Evolutionary conservation across 2,329 filamentous ascomycete species (phyloP), one percentile per base, ranked within the genome.

Genomic region (Cladosporium sp.): DNA sequence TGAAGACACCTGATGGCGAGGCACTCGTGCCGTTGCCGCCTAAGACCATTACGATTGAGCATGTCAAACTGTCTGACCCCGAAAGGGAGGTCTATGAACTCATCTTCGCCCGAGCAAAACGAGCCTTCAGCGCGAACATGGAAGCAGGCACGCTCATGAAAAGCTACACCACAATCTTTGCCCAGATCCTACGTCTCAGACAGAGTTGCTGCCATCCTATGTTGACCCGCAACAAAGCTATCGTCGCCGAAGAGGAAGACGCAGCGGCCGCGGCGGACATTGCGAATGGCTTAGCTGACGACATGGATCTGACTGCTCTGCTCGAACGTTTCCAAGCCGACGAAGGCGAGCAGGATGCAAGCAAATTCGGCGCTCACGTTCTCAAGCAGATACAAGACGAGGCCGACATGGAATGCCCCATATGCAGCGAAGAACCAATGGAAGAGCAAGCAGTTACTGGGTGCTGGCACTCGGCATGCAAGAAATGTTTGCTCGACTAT

Each of bases 401-500:
- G 68, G 86, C 89, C 0, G 84, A 88, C 59, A 88, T 88, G 60
- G 94, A 99, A 75, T 99, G 94, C 67, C 93, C 94, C 0, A 89
- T 99, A 53, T 99, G 94, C 74, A 85, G 90, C 3, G 93, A 97
- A 71, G 94, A 97, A 71, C 91, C 92, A 3, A 97, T 97, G 91
- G 83, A 90, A 39, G 89, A 97, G 55, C 93, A 96, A 69, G 88
- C 89, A 0, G 94, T 99, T 1, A 97, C 94, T 0, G 90, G 91
- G 0, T 99, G 94, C 74, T 99, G 94, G 91, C 94, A 99, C 73
- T 96, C 90, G 34, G 92, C 94, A 0, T 99, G 94, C 77, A 96
- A 94, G 74, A 88, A 90, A 61, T 99, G 94, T 66, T 77, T 97
- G n/a, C 77, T 95, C 1, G 86, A 91, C 65, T 96, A 91, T 65